phyloP scores from a whole-genome alignment of 78 protist species.

The Dictyostelium firmibasis region DNA sequence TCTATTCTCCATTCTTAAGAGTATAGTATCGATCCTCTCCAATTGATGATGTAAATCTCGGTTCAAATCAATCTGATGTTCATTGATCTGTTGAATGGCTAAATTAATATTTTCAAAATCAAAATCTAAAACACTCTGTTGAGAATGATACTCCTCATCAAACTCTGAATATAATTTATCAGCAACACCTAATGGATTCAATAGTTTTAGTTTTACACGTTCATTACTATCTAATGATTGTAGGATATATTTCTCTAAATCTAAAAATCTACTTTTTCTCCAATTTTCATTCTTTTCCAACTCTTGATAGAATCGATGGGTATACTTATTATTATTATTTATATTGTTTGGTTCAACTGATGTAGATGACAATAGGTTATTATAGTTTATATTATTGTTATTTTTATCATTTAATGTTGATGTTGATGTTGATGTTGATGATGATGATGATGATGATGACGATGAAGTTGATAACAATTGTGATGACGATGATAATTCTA shows the following conservation, averaged over 20 bases:
- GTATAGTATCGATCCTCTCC: slow-evolving; percentile 68
- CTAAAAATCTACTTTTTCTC: slow-evolving; percentile 53
- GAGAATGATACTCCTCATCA: neutral
- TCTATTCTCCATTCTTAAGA: slow-evolving; percentile 63
- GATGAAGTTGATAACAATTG: no score
- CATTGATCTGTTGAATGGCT: neutral
- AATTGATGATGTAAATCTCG: slow-evolving; percentile 53
- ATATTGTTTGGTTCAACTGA: neutral
- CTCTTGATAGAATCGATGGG: neutral
- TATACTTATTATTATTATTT: neutral
- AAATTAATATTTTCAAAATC: slow-evolving; percentile 34
- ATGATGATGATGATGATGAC: neutral
- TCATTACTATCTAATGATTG: slow-evolving; percentile 69
- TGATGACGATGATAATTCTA: neutral
- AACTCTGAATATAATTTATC: slow-evolving; percentile 24
- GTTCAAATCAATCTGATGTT: slow-evolving; percentile 45
- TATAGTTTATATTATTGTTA: neutral
- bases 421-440: neutral
- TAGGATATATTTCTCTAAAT: slow-evolving; percentile 66
- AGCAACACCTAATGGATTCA: slow-evolving; percentile 85
- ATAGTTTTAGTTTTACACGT: slow-evolving; percentile 64
- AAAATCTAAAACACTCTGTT: slow-evolving; percentile 19
- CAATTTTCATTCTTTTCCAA: slow-evolving; percentile 2
- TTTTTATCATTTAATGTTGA: neutral
- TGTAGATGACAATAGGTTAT: neutral